phyloP scores from a whole-genome alignment of 257 asterid genomes.

The Rehmannia glutinosa region DNA sequence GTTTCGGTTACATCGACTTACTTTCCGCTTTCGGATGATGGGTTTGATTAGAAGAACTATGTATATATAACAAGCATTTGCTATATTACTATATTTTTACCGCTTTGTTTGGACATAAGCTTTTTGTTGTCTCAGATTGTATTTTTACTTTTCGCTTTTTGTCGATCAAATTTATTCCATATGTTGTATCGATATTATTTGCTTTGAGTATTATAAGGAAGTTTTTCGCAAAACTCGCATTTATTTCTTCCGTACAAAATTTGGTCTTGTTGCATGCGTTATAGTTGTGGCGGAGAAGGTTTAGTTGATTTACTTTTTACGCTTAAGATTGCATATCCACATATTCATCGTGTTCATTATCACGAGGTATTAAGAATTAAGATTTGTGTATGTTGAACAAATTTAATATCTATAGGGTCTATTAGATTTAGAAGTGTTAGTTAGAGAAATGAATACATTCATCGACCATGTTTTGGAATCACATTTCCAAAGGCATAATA shows the following conservation, averaged over 20 bases:
- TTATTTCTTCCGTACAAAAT: too few relatives aligned
- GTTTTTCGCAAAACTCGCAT: too few relatives aligned
- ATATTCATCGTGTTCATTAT: not conserved
- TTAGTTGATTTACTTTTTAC: not conserved
- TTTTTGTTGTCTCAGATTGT: not conserved
- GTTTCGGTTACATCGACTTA: not conserved
- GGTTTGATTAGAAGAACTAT: not conserved
- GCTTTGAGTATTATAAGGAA: not conserved
- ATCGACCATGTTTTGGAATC: not conserved
- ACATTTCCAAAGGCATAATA: not conserved
- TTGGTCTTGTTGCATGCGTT: not conserved
- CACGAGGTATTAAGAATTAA: not conserved
- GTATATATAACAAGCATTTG: not conserved
- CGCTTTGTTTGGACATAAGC: not conserved
- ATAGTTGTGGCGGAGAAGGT: not conserved
- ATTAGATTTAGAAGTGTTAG: not conserved
- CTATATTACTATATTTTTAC: not conserved
- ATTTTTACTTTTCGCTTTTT: slow-evolving; percentile 7
- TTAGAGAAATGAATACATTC: not conserved
- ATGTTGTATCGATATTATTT: slow-evolving; percentile 5
- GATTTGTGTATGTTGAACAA: not conserved
- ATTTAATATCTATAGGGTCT: not conserved
- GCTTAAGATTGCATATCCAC: not conserved
- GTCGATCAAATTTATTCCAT: slow-evolving; percentile 6
- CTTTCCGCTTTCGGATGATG: not conserved